Evolutionary conservation across 1,284 basidiomycete genomes (phyloP), one percentile per base, ranked within the genome.

Genomic region (Bothia castanella): DNA sequence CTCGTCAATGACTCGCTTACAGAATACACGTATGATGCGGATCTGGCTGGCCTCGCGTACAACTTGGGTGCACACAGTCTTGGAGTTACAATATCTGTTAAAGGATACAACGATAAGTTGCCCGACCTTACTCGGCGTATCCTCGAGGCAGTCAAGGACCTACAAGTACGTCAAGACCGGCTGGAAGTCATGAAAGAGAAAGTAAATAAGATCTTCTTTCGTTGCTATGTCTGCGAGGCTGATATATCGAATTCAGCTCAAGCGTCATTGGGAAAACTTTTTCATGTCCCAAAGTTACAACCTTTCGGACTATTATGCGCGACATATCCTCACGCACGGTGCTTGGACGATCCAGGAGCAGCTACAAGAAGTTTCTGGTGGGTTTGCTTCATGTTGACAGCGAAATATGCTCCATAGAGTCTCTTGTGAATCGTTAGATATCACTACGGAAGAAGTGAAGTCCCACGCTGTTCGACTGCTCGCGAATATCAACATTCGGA

Each of bases 61-160:
- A 78, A 74, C 59, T 78, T 97, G 58, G 74, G 80, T 31, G 75
- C 79, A 27, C 79, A 85, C 56, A 76, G 77, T 8, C 83, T 86
- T 27, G 88, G 89, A 3, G 68, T 98, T 35, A 80, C 77, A 42
- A 68, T 97, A 29, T 75, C 78, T 10, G 74, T 94, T 42, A 80
- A 78, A 45, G 97, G 97, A 2, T 99, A 97, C 74, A 97, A 96
- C 65, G 95, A 99, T 72, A 98, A 97, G 72, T 76, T 99, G 34
- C 73, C 82, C 7, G 80, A 90, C 0, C 78, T 99, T 30, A 78
- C 87, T 9, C 74, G 86, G 60, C 79, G 86, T 55, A 83, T 99
- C 49, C 68, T 97, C 38, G 79, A 87, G 55, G 85, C 83, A 61
- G 74, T 90, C 50, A 86, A 81, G 65, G 73, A 74, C 29, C 75